These are phyloP conservation scores for Xerophyta viscosa DNA, from an alignment of 106 monocot species.

Conservation along the genomic window DNA sequence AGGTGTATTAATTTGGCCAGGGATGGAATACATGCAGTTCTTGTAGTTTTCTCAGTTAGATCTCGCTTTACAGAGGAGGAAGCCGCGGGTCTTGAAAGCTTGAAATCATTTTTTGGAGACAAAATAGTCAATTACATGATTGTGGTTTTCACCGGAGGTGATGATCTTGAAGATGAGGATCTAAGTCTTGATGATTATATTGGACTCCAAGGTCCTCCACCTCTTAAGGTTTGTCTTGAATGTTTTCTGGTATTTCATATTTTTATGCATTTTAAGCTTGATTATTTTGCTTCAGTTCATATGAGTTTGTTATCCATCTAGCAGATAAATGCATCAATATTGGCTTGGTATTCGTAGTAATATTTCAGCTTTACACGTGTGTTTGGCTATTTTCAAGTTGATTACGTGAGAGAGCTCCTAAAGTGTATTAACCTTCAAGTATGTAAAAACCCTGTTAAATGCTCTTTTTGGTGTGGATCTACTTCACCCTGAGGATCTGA, in stretches of 20 bases:
- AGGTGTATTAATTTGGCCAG: constrained; percentile 81
- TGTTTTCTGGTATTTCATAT: not conserved
- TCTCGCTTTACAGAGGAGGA: constrained; percentile 71
- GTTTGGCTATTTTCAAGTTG: too few species aligned
- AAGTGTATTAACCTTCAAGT: too few species aligned
- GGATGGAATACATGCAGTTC: constrained; percentile 87
- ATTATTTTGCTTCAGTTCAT: too few species aligned
- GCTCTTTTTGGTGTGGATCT: too few species aligned
- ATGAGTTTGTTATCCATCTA: too few species aligned
- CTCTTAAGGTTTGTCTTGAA: not conserved
- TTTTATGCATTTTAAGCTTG: too few species aligned
- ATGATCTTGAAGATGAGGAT: constrained; percentile 9
- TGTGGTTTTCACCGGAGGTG: constrained; percentile 7
- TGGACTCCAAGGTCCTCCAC: not conserved
- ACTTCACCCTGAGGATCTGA: too few species aligned
- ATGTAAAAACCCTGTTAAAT: too few species aligned
- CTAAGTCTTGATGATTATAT: not conserved
- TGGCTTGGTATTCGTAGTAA: too few species aligned
- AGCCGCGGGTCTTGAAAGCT: constrained; percentile 46
- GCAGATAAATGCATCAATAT: too few species aligned
- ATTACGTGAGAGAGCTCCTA: too few species aligned
- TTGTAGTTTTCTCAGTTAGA: constrained; percentile 69
- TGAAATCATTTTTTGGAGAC: constrained; percentile 66
- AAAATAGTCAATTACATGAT: constrained; percentile 13
- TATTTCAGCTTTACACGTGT: too few species aligned